Conservation (phyloP, 768 basidiomycete species). For the Paxillus involutus region DNA sequence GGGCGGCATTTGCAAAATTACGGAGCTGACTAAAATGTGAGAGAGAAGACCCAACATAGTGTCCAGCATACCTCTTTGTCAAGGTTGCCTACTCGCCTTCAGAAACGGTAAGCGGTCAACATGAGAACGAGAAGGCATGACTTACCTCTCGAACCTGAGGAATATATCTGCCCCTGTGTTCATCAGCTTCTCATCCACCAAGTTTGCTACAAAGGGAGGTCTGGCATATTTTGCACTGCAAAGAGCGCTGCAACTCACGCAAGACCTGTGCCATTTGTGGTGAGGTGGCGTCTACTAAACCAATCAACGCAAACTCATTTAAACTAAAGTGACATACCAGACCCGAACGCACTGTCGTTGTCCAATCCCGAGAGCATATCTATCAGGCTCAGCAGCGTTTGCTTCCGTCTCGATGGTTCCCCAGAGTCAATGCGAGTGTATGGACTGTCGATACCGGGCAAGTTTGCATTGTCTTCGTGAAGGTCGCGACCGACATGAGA, state of each 20-base stretch:
- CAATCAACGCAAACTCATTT: constrained; percentile 4
- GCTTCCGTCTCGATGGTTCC: too few species aligned
- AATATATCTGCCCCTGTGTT: constrained; percentile 51
- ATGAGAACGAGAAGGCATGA: not conserved
- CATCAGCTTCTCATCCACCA: constrained; percentile 50
- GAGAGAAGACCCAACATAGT: too few species aligned
- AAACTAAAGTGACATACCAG: constrained; percentile 27
- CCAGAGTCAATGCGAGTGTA: constrained; percentile 28
- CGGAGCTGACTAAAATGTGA: constrained; percentile 40
- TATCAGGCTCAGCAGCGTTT: too few species aligned
- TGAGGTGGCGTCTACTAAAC: constrained; percentile 24
- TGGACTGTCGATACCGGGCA: too few species aligned
- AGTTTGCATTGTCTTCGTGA: too few species aligned
- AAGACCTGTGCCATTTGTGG: constrained; percentile 42
- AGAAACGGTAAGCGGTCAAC: constrained; percentile 3
- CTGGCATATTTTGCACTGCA: constrained; percentile 1
- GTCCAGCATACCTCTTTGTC: constrained; percentile 44
- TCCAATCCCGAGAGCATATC: constrained; percentile 45
- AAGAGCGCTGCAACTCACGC: constrained; percentile 23
- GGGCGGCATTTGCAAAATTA: constrained; percentile 54
- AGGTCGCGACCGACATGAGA: too few species aligned
- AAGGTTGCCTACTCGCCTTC: constrained; percentile 45
- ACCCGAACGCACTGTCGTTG: constrained; percentile 30
- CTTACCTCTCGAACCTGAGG: constrained; percentile 45
- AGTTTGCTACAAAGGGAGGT: constrained; percentile 32